Evolutionary conservation across 1,284 basidiomycete species (phyloP).

Genomic region (Heimioporus punctisporus): DNA sequence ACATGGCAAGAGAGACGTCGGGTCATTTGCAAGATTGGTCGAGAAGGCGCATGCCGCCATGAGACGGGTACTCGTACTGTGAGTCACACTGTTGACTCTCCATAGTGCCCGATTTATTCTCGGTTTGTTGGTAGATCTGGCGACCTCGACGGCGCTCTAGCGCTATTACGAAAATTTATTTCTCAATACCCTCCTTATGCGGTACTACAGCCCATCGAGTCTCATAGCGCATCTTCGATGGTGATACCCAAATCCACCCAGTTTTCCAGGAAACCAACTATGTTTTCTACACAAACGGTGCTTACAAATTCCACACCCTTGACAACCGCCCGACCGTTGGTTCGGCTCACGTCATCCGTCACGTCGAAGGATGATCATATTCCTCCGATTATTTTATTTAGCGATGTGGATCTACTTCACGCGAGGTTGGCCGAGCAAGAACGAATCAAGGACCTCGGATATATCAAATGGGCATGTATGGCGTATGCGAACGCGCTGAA

Average conservation of each 20-base stretch:
- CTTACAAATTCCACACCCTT: slow-evolving; percentile 35
- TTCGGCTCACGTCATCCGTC: slow-evolving; percentile 54
- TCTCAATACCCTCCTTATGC: slow-evolving; percentile 56
- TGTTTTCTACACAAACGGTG: slow-evolving; percentile 56
- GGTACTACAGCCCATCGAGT: slow-evolving; percentile 30
- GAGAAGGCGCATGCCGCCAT: slow-evolving; percentile 68
- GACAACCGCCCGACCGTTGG: slow-evolving; percentile 53
- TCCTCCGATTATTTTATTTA: slow-evolving; percentile 67
- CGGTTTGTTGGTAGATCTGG: slow-evolving; percentile 42
- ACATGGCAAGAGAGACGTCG: slow-evolving; percentile 22
- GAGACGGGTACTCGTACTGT: slow-evolving; percentile 65
- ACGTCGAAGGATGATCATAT: slow-evolving; percentile 69
- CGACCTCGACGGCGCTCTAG: slow-evolving; percentile 52
- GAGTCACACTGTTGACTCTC: slow-evolving; percentile 29
- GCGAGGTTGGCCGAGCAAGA: slow-evolving; percentile 54
- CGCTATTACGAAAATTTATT: slow-evolving; percentile 56
- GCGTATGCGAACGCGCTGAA: slow-evolving; percentile 68
- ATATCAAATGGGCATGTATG: slow-evolving; percentile 67
- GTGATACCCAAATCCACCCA: background rate
- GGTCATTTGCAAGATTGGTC: slow-evolving; percentile 40
- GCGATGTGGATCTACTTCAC: slow-evolving; percentile 68
- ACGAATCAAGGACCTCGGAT: slow-evolving; percentile 49
- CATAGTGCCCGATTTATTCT: background rate
- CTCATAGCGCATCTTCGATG: background rate
- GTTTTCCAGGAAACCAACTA: slow-evolving; percentile 38